phyloP scores from a whole-genome alignment of 116 monocot species.

The Dioscorea cayenensis region DNA sequence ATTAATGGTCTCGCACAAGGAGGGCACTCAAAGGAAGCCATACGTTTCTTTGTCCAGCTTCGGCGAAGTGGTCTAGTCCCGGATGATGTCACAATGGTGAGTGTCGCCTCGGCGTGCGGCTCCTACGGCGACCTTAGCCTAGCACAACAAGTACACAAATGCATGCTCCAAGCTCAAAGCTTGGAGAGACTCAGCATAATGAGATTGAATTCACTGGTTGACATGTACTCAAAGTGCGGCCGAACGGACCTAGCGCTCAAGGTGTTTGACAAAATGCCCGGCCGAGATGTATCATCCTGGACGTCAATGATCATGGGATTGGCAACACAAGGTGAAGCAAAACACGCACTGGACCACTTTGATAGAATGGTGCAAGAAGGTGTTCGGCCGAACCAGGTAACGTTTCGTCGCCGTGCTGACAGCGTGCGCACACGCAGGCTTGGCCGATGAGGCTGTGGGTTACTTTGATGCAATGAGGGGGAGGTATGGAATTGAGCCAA shows the following conservation, averaged over 20 bases:
- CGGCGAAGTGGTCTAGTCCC: conserved; percentile 22
- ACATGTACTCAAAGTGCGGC: conserved; percentile 81
- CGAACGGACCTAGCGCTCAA: conserved; percentile 46
- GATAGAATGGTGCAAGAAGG: conserved; percentile 13
- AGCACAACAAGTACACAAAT: conserved; percentile 49
- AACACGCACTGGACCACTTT: conserved; percentile 32
- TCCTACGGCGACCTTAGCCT: conserved; percentile 39
- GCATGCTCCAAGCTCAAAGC: conserved; percentile 23
- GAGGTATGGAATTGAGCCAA: conserved; percentile 22
- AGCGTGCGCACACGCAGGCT: conserved; percentile 47
- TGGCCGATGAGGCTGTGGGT: conserved; percentile 39
- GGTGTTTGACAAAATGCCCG: conserved; percentile 39
- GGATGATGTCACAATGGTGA: conserved; percentile 70
- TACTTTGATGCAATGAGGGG: conserved; percentile 37
- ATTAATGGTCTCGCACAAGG: conserved; percentile 46
- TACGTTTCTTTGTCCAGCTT: conserved; percentile 37
- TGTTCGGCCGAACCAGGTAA: conserved; percentile 21
- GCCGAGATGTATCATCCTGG: conserved; percentile 55
- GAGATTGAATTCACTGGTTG: conserved; percentile 50
- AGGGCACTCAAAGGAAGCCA: conserved; percentile 31
- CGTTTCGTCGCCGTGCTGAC: conserved; percentile 45
- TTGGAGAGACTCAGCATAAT: conserved; percentile 15
- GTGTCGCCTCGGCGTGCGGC: conserved; percentile 60
- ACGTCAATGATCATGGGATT: conserved; percentile 57
- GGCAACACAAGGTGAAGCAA: conserved; percentile 38